Percentiles rank a stretch among this genome's conserved stretches.
Evolutionary conservation across 192 early-diverging fungal species (phyloP).

Genomic region (Chytriomyces confervae): DNA sequence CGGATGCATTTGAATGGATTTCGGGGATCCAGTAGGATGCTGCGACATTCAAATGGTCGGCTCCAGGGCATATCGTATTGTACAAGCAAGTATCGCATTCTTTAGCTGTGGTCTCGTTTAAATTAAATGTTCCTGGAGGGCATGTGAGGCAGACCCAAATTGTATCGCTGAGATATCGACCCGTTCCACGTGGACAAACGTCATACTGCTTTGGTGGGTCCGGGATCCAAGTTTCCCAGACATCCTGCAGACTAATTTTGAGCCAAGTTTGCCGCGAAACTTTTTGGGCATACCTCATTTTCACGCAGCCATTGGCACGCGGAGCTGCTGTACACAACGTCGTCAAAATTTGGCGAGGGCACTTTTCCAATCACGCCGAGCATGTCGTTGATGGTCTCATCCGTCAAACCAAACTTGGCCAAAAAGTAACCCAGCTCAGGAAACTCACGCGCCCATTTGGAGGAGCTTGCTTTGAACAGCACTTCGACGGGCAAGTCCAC

Average conservation of each 20-base stretch:
- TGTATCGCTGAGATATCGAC: conserved; percentile 19
- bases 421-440: conserved; percentile 13
- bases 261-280: not conserved
- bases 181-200: conserved; percentile 17
- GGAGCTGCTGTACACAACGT: not conserved
- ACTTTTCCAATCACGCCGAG: not conserved
- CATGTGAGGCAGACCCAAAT: conserved; percentile 19
- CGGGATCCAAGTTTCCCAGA: conserved; percentile 30
- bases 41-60: not conserved
- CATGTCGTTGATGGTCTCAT: conserved; percentile 11
- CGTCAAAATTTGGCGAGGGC: not conserved
- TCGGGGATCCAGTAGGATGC: conserved; percentile 12
- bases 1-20: not conserved
- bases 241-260: not conserved
- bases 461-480: conserved; percentile 12
- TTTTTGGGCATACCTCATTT: not conserved
- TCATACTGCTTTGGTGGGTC: not conserved
- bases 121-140: conserved; percentile 27
- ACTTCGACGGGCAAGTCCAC: conserved; percentile 19
- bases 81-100: not conserved
- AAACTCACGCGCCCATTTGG: conserved; percentile 11
- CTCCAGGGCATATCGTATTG: conserved; percentile 21
- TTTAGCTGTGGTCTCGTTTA: not conserved
- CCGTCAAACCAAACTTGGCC: conserved; percentile 4
- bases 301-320: conserved; percentile 10